Conservation (phyloP, 139 green algal species). For the Closterium sp. region DNA sequence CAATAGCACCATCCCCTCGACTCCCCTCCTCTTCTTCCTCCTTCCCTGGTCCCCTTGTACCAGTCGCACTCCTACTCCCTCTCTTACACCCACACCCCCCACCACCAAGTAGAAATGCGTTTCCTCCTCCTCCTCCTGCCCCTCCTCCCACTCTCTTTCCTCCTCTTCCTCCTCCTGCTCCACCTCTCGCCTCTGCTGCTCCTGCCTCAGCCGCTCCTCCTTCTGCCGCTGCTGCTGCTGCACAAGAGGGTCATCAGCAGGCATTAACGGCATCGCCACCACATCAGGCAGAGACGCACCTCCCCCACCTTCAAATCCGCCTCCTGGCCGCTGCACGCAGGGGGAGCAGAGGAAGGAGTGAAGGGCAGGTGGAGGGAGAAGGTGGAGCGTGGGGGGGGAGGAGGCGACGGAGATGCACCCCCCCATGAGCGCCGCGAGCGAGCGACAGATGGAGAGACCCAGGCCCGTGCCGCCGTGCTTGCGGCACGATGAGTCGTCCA, state of each 20-base stretch:
- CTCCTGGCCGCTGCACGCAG: background rate
- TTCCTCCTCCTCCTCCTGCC: background rate
- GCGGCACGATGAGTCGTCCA: slow-evolving; percentile 64
- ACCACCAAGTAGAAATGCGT: background rate
- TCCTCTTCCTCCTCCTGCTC: no score
- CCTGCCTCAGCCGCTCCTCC: background rate
- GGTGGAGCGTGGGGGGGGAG: background rate
- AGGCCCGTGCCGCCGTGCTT: slow-evolving; percentile 73
- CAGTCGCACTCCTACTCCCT: no score
- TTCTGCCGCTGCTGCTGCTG: background rate
- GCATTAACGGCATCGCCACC: background rate
- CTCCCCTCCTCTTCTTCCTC: background rate
- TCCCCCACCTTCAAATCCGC: background rate
- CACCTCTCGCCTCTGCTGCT: background rate
- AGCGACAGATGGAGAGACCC: slow-evolving; percentile 53
- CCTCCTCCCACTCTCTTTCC: no score
- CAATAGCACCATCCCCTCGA: background rate
- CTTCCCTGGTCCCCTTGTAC: background rate
- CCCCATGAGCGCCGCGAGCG: slow-evolving; percentile 7
- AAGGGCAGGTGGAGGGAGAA: background rate
- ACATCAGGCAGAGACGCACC: background rate
- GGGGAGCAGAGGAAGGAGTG: background rate
- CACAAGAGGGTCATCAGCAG: background rate
- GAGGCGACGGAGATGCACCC: background rate
- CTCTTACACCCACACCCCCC: background rate